phyloP scores from a whole-genome alignment of 495 filamentous ascomycete species.

The Aspergillus affinis region DNA sequence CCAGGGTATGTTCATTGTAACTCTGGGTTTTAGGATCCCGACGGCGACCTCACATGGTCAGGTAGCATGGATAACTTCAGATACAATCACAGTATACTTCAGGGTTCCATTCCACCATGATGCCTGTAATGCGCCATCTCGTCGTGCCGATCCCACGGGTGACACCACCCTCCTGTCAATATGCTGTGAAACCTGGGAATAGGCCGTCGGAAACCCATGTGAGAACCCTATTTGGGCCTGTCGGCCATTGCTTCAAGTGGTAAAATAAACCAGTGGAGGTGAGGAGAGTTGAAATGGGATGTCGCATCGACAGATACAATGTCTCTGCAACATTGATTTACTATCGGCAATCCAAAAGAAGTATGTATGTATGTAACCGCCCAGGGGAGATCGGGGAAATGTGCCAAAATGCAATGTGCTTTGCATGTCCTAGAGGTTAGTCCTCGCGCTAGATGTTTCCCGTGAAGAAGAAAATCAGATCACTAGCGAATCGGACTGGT shows the following conservation, averaged over 20 bases:
- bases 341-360: neutral
- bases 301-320: neutral
- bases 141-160: neutral
- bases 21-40: neutral
- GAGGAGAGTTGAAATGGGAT: neutral
- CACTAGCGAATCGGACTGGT: neutral
- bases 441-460: neutral
- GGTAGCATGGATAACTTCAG: neutral
- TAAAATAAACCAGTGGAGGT: neutral
- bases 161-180: neutral
- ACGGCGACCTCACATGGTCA: neutral
- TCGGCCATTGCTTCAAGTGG: neutral
- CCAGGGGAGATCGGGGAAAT: neutral
- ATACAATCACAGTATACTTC: neutral
- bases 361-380: neutral
- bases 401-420: neutral
- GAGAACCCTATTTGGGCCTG: neutral
- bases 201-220: neutral
- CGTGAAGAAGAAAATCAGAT: neutral
- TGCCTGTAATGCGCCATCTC: neutral
- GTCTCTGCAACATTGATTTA: neutral
- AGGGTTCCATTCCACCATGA: neutral
- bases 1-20: neutral
- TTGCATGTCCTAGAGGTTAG: neutral
- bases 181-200: neutral